Evolutionary conservation across 768 basidiomycete genomes (phyloP), one percentile per base, ranked within the genome.

Genomic region (Calocera viscosa): DNA sequence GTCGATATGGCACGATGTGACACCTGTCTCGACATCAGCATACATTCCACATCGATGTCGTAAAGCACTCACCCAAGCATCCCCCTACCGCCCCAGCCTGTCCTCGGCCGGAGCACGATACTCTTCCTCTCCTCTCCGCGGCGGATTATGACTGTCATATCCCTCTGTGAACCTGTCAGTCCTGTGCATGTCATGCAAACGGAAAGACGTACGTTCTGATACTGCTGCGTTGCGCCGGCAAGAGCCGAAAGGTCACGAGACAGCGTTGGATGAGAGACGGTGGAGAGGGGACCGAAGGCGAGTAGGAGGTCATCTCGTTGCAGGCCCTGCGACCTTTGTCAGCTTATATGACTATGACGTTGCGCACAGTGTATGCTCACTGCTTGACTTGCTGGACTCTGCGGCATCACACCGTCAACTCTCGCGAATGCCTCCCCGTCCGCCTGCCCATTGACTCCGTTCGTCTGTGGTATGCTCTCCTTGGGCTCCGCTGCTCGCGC

Each of bases 21-120:
- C 75, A 77, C 39, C 70, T 71, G 33, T 26, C 49, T 19, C 22
- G 32, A n/a, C n/a, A n/a, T n/a, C n/a, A n/a, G n/a, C n/a, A n/a
- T n/a, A n/a, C n/a, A n/a, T n/a, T n/a, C n/a, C n/a, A n/a, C n/a
- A n/a, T n/a, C n/a, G n/a, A n/a, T n/a, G n/a, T n/a, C n/a, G n/a
- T n/a, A 65, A 26, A 24, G 49, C 19, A 75, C 85, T 71, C 69
- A 91, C 88, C 93, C 93, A 47, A 96, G 78, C 74, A 88, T 79
- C 10, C 93, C 93, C 67, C 90, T 80, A 11, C 93, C 93, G 69
- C 91, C 91, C 93, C 93, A 96, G 7, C 86, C 86, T 67, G 80
- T 83, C 64, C 84, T 76, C 5, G 91, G 91, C 1, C 79, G 86
- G 47, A 93, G 77, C n/a, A 75, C 81, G 67, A 91, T 72, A 22